Evolutionary conservation across 768 basidiomycete genomes (phyloP).

Genomic region (Lentinula detonsa): DNA sequence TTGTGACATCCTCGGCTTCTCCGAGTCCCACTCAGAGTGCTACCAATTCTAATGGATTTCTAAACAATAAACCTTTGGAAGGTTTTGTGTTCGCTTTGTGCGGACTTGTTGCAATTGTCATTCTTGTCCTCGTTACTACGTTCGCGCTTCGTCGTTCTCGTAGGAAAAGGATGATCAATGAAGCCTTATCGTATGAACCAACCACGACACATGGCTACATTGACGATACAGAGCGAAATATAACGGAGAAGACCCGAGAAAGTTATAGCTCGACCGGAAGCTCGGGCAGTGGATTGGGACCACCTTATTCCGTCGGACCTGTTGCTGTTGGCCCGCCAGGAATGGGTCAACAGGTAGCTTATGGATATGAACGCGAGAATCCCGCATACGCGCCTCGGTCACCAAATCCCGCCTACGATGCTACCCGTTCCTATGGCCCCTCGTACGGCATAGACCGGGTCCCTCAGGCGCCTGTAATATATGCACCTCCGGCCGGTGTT

Average conservation of each 20-base stretch:
- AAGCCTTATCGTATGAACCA: constrained; percentile 51
- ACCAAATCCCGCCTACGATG: constrained; percentile 1
- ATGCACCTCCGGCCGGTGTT: not conserved
- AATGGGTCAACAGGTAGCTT: not conserved
- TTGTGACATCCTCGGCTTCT: constrained; percentile 20
- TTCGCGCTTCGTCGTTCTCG: constrained; percentile 44
- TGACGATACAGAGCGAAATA: constrained; percentile 17
- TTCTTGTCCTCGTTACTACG: constrained; percentile 38
- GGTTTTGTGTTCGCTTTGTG: constrained; percentile 50
- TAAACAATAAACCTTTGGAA: constrained; percentile 61
- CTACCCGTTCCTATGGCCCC: not conserved
- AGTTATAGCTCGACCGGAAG: constrained; percentile 17
- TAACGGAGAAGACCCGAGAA: constrained; percentile 19
- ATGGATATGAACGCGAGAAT: not conserved
- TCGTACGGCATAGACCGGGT: not conserved
- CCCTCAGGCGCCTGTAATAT: not conserved
- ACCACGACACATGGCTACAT: constrained; percentile 18
- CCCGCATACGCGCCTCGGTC: not conserved
- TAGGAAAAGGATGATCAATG: constrained; percentile 32
- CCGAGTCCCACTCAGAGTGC: constrained; percentile 14
- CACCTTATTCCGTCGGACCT: not conserved
- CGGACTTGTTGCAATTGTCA: constrained; percentile 40
- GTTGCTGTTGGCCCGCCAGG: not conserved
- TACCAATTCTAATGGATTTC: constrained; percentile 30
- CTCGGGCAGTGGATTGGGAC: not conserved